A percentile compares a stretch with the other conserved stretches of the same genome.
These are phyloP conservation scores for Trypanosoma caninum DNA, from an alignment of 208 protist species.

Conservation along the genomic window DNA sequence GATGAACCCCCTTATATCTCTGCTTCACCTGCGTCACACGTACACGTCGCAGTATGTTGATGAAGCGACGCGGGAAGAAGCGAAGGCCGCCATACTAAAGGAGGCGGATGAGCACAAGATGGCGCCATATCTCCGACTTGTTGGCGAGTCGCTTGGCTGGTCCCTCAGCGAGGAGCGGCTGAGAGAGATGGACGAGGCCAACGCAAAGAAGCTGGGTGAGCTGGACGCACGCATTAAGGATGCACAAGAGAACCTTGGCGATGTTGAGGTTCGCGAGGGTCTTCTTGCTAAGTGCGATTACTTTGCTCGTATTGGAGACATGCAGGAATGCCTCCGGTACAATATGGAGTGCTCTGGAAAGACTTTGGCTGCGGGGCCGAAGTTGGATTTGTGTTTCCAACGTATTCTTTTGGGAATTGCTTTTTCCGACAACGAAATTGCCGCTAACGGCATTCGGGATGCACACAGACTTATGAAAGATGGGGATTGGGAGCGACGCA, in stretches of 20 bases:
- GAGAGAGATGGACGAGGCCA: conserved; percentile 69
- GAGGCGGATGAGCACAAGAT: conserved; percentile 82
- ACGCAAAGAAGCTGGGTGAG: conserved; percentile 70
- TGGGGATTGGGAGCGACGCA: conserved; percentile 98
- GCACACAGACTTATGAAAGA: conserved; percentile 95
- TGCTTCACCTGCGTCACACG: conserved; percentile 79
- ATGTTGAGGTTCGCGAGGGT: conserved; percentile 96
- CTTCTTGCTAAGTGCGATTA: conserved; percentile 92
- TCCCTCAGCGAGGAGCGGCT: conserved; percentile 57
- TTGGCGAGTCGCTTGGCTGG: conserved; percentile 79
- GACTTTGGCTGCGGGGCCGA: conserved; percentile 92
- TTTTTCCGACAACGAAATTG: conserved; percentile 91
- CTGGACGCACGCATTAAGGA: conserved; percentile 91
- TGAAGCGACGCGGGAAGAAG: conserved; percentile 64
- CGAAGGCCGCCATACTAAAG: conserved; percentile 60
- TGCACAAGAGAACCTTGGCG: conserved; percentile 95
- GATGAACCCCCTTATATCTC: conserved; percentile 77
- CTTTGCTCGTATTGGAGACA: conserved; percentile 95
- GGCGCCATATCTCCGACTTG: conserved; percentile 85
- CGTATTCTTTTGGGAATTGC: conserved; percentile 96
- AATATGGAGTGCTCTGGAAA: conserved; percentile 93
- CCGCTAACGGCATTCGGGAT: conserved; percentile 89
- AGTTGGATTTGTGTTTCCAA: conserved; percentile 96
- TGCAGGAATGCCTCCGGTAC: conserved; percentile 88
- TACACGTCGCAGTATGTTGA: conserved; percentile 76